Evolutionary conservation across 2,329 filamentous ascomycete genomes (phyloP).

Genomic region (Albifimbria verrucaria): DNA sequence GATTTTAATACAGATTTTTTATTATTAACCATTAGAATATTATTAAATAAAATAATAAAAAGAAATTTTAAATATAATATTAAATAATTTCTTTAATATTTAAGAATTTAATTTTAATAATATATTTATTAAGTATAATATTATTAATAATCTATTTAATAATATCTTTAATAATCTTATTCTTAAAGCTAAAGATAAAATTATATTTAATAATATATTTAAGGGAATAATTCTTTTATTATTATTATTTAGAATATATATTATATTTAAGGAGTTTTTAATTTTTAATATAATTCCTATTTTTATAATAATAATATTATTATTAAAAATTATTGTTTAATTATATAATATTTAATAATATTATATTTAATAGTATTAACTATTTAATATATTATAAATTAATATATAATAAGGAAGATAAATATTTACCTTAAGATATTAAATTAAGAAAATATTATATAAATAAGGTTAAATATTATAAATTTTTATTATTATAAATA

Average conservation of each 20-base stretch:
- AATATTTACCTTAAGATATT: not conserved
- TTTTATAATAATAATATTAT: not conserved
- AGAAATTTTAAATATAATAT: not conserved
- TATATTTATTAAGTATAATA: not conserved
- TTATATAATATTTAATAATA: not conserved
- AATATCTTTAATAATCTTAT: not conserved
- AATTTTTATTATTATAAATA: not conserved
- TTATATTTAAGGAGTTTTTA: not conserved
- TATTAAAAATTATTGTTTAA: not conserved
- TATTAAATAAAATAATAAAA: not conserved
- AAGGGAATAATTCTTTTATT: not conserved
- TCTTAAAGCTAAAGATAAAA: not conserved
- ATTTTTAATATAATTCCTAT: not conserved
- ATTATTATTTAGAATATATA: not conserved
- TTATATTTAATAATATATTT: not conserved
- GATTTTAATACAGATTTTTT: not conserved
- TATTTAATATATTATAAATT: slow-evolving; percentile 1
- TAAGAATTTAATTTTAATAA: not conserved
- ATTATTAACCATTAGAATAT: not conserved
- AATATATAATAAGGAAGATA: not conserved
- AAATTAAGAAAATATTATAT: not conserved
- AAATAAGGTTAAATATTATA: not conserved
- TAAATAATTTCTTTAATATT: not conserved
- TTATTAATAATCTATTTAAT: not conserved
- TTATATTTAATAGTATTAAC: not conserved